Evolutionary conservation across 2,329 filamentous ascomycete genomes (phyloP).

Genomic region (Neofusicoccum parvum): DNA sequence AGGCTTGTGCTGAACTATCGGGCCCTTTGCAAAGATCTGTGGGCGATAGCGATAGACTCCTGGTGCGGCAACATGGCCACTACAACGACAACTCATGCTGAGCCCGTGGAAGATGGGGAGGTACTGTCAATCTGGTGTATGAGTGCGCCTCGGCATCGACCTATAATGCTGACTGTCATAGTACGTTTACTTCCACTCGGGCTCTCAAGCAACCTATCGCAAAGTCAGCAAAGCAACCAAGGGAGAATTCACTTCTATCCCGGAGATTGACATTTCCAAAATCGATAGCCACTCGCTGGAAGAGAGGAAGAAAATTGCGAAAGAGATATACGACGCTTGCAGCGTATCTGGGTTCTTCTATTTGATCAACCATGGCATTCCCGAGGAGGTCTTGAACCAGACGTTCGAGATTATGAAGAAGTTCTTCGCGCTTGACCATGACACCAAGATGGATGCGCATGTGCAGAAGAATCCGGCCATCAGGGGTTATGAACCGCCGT

Average conservation of each 20-base stretch:
- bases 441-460: slow-evolving; percentile 5
- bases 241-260: slow-evolving; percentile 10
- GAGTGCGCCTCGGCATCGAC: background rate
- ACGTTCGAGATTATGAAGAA: slow-evolving; percentile 1
- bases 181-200: slow-evolving; percentile 19
- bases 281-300: slow-evolving; percentile 6
- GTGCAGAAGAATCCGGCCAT: slow-evolving; percentile 13
- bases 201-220: slow-evolving; percentile 8
- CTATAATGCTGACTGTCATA: background rate
- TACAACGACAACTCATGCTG: background rate
- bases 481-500: background rate
- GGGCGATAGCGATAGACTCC: background rate
- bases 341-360: slow-evolving; percentile 14
- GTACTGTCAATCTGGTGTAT: background rate
- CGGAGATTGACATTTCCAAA: slow-evolving; percentile 10
- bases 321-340: slow-evolving; percentile 2
- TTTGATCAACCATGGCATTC: slow-evolving; percentile 11
- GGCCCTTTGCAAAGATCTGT: background rate
- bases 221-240: slow-evolving; percentile 13
- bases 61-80: background rate
- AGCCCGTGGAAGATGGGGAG: slow-evolving; percentile 2
- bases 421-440: slow-evolving; percentile 5
- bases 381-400: background rate
- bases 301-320: slow-evolving; percentile 2
- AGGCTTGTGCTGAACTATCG: background rate